Evolutionary conservation across 176 grass and related monocot genomes (phyloP), one percentile per base, ranked within the genome.

Genomic region (Rhynchospora tenuis): DNA sequence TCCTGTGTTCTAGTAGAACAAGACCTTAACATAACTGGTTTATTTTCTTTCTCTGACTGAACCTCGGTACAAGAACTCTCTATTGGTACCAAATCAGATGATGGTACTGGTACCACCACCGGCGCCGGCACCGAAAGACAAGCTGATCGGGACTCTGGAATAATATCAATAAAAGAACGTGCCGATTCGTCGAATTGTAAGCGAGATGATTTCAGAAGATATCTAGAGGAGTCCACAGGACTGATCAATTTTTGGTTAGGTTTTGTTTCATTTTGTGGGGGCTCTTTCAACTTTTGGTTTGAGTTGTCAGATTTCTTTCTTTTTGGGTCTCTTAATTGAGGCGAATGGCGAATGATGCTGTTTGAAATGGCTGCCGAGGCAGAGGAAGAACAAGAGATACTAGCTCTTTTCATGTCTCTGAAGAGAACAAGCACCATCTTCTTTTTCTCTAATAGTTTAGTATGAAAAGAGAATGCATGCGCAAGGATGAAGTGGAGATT

Each of bases 121-220:
- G 54, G 42, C 19, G 13, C 63, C 19, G 46, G 73, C 0, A 58
- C 47, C 1, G 77, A 13, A 22, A 75, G 23, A 42, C 44, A 45
- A 0, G 14, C 19, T 15, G 50, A 7, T 19, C 24, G 26, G 10
- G 22, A 54, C 1, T 50, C 55, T 4, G 86, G 90, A 83, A 88
- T 85, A 13, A 61, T 46, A 73, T 93, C 89, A 51, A 86, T 59
- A 85, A 91, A 90, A 12, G 61, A 72, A 7, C 86, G 31, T 16
- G 27, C 47, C 7, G 52, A 11, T 54, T 91, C 87, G 62, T 87
- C 85, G 1, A 87, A 72, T 46, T 91, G 86, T 45, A 92, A 33
- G 28, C 89, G 71, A 3, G 95, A 93, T 33, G 95, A 98, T 67
- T 89, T 89, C 81, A 95, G 93, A 47, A 98, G 90, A 84, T 93